phyloP scores from a whole-genome alignment of 164 flowering plant genomes.

The Liquidambar formosana region DNA sequence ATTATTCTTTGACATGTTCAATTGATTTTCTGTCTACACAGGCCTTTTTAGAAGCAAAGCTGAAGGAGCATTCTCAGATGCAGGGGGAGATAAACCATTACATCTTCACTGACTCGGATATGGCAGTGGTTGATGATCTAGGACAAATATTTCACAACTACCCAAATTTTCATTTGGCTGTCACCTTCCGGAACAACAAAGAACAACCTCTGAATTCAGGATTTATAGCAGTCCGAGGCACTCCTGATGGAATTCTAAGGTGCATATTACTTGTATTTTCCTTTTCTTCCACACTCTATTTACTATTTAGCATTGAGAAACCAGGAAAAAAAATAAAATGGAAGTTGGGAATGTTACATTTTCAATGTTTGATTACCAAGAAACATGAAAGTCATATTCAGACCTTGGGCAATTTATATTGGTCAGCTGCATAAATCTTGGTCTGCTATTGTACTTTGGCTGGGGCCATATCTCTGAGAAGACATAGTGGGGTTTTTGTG shows the following conservation, averaged over 20 bases:
- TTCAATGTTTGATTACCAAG: not conserved
- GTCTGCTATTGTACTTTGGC: too few species aligned
- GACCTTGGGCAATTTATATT: not conserved
- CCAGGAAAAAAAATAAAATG: not conserved
- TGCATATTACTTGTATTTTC: slow-evolving; percentile 15
- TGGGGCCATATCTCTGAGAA: too few species aligned
- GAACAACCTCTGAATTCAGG: slow-evolving; percentile 96
- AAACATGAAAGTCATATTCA: not conserved
- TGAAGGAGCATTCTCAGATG: slow-evolving; percentile 42
- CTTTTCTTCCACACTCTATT: not conserved
- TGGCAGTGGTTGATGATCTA: slow-evolving; percentile 83
- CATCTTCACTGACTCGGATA: slow-evolving; percentile 93
- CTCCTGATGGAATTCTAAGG: slow-evolving; percentile 69
- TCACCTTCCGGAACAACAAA: slow-evolving; percentile 93
- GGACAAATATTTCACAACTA: slow-evolving; percentile 56
- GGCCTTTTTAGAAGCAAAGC: slow-evolving; percentile 66
- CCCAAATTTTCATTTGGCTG: slow-evolving; percentile 74
- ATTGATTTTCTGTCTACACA: slow-evolving; percentile 27
- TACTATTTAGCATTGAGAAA: not conserved
- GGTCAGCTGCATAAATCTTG: not conserved
- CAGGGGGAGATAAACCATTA: slow-evolving; percentile 47
- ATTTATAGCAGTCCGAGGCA: slow-evolving; percentile 90
- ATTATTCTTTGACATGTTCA: not conserved
- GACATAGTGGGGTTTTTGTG: too few species aligned
- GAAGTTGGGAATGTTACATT: not conserved